Conservation (phyloP, 176 grass and related monocot genomes). For the Hsuehochloa calcarea region DNA sequence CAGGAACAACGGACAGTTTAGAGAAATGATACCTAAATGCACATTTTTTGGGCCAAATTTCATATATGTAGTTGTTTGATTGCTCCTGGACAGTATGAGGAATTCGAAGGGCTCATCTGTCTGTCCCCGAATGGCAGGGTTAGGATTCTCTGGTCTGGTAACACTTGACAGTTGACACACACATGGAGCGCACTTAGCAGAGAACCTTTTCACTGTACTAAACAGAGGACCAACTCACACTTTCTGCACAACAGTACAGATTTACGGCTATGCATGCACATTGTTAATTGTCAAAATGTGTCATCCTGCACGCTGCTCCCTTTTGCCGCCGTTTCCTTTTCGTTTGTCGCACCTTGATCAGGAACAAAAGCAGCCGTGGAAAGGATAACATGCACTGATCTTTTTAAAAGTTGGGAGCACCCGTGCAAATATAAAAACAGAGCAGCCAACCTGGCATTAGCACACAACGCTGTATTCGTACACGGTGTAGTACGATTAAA, state of each 20-base stretch:
- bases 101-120: too few species aligned
- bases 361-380: neutral
- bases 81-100: neutral
- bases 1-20: neutral
- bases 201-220: neutral
- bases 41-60: neutral
- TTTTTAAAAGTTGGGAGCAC: neutral
- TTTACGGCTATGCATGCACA: neutral
- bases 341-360: neutral
- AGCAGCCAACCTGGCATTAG: neutral
- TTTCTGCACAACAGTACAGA: neutral
- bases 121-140: neutral
- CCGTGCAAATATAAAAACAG: conserved; percentile 19
- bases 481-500: neutral
- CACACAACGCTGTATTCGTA: neutral
- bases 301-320: neutral
- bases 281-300: neutral
- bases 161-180: neutral
- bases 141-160: too few species aligned
- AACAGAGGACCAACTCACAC: conserved; percentile 2
- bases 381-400: neutral
- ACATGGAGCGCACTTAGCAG: conserved; percentile 12
- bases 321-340: neutral
- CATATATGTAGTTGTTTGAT: neutral
- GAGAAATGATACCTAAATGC: neutral